Evolutionary conservation across 495 filamentous ascomycete species (phyloP), one percentile per base, ranked within the genome.

Genomic region (Friedmanniomyces simplex): DNA sequence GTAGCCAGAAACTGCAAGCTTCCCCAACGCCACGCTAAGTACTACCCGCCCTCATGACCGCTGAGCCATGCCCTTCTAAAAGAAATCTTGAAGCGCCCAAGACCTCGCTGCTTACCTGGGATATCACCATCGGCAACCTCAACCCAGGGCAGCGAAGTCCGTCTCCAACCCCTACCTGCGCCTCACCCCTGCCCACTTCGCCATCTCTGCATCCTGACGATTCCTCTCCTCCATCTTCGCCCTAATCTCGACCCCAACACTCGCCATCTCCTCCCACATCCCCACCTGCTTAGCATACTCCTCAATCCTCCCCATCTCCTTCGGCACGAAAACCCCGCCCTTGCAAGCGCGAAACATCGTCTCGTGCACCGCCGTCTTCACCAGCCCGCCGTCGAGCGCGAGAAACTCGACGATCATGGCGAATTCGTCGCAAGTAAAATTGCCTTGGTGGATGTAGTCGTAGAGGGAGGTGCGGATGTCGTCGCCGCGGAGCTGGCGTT

Each of bases 401-500:
- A 54, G 43, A 10, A 1, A 54, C n/a, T 55, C 41, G 16, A 48
- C 14, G 26, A 60, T 48, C 50, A 48, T 48, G 2, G 39, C 50
- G 24, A 60, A 53, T 25, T 60, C 51, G 16, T 42, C 13, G 18
- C 7, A 16, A 10, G 41, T 25, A 6, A 60, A 26, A 12, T 41
- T 11, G 18, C 28, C 28, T 36, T 55, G 25, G 13, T 55, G 26
- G 21, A 54, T 22, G 51, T 60, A 60, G 1, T 32, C 57, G 51
- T 54, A 48, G 39, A 60, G 32, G 18, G 50, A 12, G 24, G 48
- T 43, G 42, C 52, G 57, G 10, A 55, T 2, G 4, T 55, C 41
- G 45, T 60, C 43, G 30, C 57, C 57, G 30, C 57, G 57, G n/a
- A 24, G n/a, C 2, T 49, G 39, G 11, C 50, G 37, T 12, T 54